Conservation (phyloP, 2,329 filamentous ascomycete genomes). For the Ustilaginoidea virens region DNA sequence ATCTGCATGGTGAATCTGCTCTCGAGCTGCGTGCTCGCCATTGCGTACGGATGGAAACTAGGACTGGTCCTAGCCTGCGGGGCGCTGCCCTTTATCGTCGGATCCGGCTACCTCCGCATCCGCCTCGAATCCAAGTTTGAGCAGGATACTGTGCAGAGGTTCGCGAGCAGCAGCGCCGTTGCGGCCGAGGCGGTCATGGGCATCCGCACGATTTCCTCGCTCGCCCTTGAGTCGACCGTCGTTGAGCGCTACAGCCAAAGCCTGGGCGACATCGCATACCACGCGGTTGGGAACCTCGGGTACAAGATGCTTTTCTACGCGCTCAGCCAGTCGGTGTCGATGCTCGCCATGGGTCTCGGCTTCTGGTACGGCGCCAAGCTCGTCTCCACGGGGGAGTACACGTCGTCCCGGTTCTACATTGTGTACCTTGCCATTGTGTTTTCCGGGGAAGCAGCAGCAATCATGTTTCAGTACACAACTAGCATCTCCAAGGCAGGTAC, state of each 20-base stretch:
- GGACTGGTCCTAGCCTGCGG: constrained; percentile 31
- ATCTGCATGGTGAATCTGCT: constrained; percentile 21
- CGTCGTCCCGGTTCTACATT: constrained; percentile 29
- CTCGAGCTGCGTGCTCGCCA: constrained; percentile 23
- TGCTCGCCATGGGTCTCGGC: constrained; percentile 23
- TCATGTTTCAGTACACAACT: constrained; percentile 29
- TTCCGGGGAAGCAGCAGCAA: constrained; percentile 28
- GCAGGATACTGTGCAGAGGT: constrained; percentile 16
- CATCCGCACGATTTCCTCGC: constrained; percentile 24
- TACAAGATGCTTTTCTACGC: constrained; percentile 21
- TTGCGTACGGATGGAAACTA: constrained; percentile 31
- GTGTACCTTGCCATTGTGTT: constrained; percentile 35
- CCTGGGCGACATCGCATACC: constrained; percentile 14
- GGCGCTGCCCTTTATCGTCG: constrained; percentile 20
- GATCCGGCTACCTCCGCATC: constrained; percentile 22
- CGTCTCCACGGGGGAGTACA: constrained; percentile 28
- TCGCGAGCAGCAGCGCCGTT: constrained; percentile 22
- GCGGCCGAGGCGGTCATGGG: constrained; percentile 26
- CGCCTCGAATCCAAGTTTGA: constrained; percentile 25
- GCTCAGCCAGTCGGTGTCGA: constrained; percentile 21
- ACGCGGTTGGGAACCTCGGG: constrained; percentile 16
- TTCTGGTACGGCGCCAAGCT: constrained; percentile 29
- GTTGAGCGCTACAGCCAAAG: constrained; percentile 15
- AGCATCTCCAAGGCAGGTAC: constrained; percentile 35
- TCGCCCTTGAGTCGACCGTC: constrained; percentile 23